These are phyloP conservation scores for Backusella psychrophila DNA, from an alignment of 192 early-diverging fungal genomes.

Conservation along the genomic window DNA sequence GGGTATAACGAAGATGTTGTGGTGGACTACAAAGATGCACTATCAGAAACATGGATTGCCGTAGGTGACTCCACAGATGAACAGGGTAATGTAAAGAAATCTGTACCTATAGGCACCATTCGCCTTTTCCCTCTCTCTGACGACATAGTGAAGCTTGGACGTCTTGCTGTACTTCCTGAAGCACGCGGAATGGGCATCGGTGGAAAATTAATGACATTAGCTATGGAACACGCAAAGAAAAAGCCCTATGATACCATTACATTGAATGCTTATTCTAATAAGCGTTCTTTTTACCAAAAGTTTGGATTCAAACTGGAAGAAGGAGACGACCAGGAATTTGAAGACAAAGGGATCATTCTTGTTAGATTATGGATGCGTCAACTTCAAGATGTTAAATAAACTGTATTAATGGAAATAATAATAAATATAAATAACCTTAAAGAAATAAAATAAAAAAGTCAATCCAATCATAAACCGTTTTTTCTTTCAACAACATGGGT, in stretches of 20 bases:
- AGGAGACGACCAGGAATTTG: constrained; percentile 23
- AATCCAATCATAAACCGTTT: too few relatives aligned
- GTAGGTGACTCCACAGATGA: not conserved
- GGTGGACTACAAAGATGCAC: not conserved
- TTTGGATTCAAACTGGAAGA: constrained; percentile 17
- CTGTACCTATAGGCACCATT: constrained; percentile 24
- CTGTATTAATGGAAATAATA: not conserved
- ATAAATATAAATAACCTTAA: too few relatives aligned
- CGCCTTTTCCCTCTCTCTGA: constrained; percentile 15
- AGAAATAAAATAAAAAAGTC: too few relatives aligned
- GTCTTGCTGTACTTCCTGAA: constrained; percentile 19
- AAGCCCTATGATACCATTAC: not conserved
- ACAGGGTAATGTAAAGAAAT: not conserved
- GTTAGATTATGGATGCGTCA: constrained; percentile 20
- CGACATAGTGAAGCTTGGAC: constrained; percentile 22
- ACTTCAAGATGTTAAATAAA: not conserved
- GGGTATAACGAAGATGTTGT: not conserved
- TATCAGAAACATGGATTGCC: not conserved
- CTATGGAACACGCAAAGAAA: not conserved
- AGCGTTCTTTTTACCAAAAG: constrained; percentile 23
- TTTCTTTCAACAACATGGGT: too few relatives aligned
- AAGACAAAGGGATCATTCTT: constrained; percentile 25
- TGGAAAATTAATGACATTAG: not conserved
- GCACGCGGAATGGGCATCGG: constrained; percentile 25
- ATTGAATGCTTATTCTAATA: constrained; percentile 17